phyloP scores from a whole-genome alignment of 257 asterid species.

The Solanum rostratum region DNA sequence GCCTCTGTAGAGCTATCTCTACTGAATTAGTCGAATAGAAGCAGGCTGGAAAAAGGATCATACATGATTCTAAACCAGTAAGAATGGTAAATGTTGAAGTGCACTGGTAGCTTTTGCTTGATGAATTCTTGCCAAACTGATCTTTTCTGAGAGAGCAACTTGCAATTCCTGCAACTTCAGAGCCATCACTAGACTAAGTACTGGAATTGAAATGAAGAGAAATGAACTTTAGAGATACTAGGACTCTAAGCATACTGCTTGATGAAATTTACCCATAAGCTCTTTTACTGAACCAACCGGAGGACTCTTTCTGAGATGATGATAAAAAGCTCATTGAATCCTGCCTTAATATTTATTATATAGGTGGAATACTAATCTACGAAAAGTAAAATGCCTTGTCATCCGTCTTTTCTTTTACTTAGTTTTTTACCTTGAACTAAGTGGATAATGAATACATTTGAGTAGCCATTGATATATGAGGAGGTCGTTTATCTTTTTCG shows the following conservation, averaged over 20 bases:
- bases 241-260: not conserved
- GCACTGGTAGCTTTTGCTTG: not conserved
- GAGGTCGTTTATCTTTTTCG: not conserved
- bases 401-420: not conserved
- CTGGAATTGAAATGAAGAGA: not conserved
- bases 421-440: not conserved
- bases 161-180: not conserved
- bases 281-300: not conserved
- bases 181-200: not conserved
- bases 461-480: not conserved
- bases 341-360: not conserved
- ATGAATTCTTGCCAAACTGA: not conserved
- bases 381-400: not conserved
- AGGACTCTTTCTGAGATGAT: not conserved
- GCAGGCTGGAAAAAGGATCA: not conserved
- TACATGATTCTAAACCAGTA: not conserved
- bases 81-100: not conserved
- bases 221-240: not conserved
- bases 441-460: not conserved
- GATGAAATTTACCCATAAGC: not conserved
- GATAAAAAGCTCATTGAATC: not conserved
- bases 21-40: not conserved
- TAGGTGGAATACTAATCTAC: not conserved
- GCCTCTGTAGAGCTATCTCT: not conserved
- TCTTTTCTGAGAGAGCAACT: not conserved